phyloP scores from a whole-genome alignment of 1,284 basidiomycete species.

The Cutaneotrichosporon sp. region DNA sequence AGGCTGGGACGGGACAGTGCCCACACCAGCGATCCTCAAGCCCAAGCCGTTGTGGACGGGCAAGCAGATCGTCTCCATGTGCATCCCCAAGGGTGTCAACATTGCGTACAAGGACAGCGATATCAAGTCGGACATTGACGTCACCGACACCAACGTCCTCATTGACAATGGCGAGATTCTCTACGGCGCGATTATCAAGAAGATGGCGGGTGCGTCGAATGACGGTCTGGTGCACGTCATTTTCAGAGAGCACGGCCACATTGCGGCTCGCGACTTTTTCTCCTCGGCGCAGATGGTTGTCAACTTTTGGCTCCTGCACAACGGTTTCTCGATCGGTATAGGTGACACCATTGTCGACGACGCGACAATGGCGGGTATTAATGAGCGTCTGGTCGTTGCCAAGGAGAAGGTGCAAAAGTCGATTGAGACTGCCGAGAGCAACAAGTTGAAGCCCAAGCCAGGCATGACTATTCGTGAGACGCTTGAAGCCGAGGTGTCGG shows the following conservation, averaged over 20 bases:
- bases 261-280: constrained; percentile 87
- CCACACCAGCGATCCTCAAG: constrained; percentile 89
- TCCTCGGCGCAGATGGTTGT: constrained; percentile 91
- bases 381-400: constrained; percentile 71
- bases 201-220: constrained; percentile 90
- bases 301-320: constrained; percentile 98
- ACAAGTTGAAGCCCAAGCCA: constrained; percentile 76
- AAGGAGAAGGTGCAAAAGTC: constrained; percentile 69
- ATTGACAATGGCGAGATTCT: constrained; percentile 97
- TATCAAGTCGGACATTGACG: constrained; percentile 70
- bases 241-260: constrained; percentile 95
- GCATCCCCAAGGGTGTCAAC: constrained; percentile 94
- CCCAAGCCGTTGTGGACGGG: constrained; percentile 98
- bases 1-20: constrained; percentile 91
- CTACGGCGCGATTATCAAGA: constrained; percentile 95
- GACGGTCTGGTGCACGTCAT: constrained; percentile 95
- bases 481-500: constrained; percentile 88
- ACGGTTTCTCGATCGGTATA: constrained; percentile 98
- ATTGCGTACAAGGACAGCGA: constrained; percentile 68
- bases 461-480: constrained; percentile 99
- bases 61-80: constrained; percentile 91
- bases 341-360: constrained; percentile 96
- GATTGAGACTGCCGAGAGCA: constrained; percentile 72
- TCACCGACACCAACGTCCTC: constrained; percentile 88
- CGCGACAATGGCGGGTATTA: constrained; percentile 81